These are phyloP conservation scores for Trametes polyzona DNA, from an alignment of 1,284 basidiomycete genomes.

Conservation along the genomic window DNA sequence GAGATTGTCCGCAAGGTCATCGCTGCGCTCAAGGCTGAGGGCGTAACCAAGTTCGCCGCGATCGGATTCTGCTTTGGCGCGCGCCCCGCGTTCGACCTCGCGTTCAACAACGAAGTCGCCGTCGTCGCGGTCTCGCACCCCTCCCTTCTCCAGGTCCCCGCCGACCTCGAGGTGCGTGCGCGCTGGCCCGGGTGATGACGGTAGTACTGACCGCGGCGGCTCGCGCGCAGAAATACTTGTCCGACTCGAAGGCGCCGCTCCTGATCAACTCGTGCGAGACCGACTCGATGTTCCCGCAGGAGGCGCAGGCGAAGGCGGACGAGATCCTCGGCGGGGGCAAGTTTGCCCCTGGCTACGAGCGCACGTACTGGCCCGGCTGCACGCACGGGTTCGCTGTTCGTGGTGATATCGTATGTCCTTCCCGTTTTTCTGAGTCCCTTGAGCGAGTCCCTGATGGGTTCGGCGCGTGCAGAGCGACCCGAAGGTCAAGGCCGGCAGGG, in stretches of 20 bases:
- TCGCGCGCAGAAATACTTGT: slow-evolving; percentile 50
- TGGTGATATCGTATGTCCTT: slow-evolving; percentile 38
- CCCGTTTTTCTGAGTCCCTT: background rate
- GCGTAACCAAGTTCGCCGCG: slow-evolving; percentile 59
- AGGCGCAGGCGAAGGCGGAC: slow-evolving; percentile 53
- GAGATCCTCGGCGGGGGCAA: slow-evolving; percentile 56
- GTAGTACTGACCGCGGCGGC: background rate
- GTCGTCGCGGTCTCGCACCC: slow-evolving; percentile 68
- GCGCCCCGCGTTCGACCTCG: slow-evolving; percentile 56
- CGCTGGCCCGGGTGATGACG: background rate
- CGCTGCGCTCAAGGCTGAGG: slow-evolving; percentile 57
- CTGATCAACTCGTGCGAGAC: slow-evolving; percentile 65
- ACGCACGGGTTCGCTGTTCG: slow-evolving; percentile 57
- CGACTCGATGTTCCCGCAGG: slow-evolving; percentile 54
- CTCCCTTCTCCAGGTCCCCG: slow-evolving; percentile 60
- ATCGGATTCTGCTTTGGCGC: slow-evolving; percentile 75
- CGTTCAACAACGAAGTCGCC: slow-evolving; percentile 59
- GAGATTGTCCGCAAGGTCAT: slow-evolving; percentile 60
- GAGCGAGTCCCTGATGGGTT: background rate
- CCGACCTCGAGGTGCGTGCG: slow-evolving; percentile 56
- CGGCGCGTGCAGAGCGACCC: slow-evolving; percentile 31
- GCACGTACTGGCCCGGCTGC: slow-evolving; percentile 49
- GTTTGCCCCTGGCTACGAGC: slow-evolving; percentile 51
- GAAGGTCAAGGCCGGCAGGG: slow-evolving; percentile 37
- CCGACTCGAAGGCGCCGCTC: slow-evolving; percentile 53